Conservation (phyloP, 2,329 filamentous ascomycete species). For the Trichoderma endophyticum region DNA sequence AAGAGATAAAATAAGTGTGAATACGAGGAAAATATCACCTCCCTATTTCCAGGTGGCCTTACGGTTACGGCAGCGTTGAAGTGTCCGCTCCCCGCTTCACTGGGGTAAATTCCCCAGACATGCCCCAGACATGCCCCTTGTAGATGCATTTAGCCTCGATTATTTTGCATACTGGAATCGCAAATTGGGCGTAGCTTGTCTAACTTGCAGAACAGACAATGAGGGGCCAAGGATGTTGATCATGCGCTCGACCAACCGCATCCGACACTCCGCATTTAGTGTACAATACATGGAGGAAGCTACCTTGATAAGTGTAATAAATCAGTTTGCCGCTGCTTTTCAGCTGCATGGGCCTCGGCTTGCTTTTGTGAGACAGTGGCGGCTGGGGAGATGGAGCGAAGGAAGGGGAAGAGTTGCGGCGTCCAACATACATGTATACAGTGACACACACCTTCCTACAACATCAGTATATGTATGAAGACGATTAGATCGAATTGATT, state of each 20-base stretch:
- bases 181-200: not conserved
- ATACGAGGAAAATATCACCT: not conserved
- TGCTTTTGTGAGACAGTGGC: not conserved
- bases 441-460: too few relatives aligned
- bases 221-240: not conserved
- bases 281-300: not conserved
- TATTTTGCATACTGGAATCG: not conserved
- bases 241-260: not conserved
- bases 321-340: not conserved
- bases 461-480: not conserved
- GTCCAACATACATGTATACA: not conserved
- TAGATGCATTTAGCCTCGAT: not conserved
- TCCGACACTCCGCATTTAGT: not conserved
- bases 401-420: not conserved
- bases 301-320: not conserved
- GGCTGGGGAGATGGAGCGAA: not conserved
- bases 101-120: not conserved
- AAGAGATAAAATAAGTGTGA: not conserved
- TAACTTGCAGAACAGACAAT: not conserved
- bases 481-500: not conserved
- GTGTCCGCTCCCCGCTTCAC: not conserved
- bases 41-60: not conserved
- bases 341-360: not conserved
- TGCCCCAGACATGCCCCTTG: not conserved
- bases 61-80: not conserved